Conservation (phyloP, 2,329 filamentous ascomycete species). For the Byssochlamys sp. region DNA sequence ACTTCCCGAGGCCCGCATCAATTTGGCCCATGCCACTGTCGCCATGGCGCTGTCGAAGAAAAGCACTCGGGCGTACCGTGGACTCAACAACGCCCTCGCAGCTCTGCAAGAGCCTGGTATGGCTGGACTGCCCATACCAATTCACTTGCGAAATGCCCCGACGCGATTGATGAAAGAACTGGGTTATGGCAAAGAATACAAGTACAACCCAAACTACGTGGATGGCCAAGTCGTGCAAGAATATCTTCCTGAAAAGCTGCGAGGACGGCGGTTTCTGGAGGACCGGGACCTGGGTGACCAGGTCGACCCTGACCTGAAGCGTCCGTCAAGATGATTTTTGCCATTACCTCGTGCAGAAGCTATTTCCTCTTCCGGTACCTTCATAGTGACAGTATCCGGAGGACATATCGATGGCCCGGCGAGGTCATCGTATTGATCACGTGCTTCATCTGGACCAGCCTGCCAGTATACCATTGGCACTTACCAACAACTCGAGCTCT, state of each 20-base stretch:
- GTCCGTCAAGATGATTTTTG: neutral
- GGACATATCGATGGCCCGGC: neutral
- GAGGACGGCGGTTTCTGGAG: slow-evolving; percentile 66
- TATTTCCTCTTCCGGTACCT: neutral
- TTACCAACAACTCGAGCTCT: neutral
- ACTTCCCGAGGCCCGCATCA: slow-evolving; percentile 81
- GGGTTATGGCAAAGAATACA: slow-evolving; percentile 83
- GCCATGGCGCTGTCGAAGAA: slow-evolving; percentile 74
- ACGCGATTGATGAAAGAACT: slow-evolving; percentile 88
- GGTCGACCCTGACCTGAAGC: slow-evolving; percentile 58
- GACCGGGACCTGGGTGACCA: slow-evolving; percentile 68
- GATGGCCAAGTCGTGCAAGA: slow-evolving; percentile 76
- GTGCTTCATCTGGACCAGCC: neutral
- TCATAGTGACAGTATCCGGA: neutral
- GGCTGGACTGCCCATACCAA: slow-evolving; percentile 68
- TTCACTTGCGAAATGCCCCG: slow-evolving; percentile 84
- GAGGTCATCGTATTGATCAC: neutral
- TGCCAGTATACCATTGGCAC: neutral
- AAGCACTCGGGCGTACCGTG: slow-evolving; percentile 76
- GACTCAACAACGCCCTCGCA: slow-evolving; percentile 66
- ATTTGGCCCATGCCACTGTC: slow-evolving; percentile 75
- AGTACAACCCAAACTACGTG: slow-evolving; percentile 86
- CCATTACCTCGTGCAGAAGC: neutral
- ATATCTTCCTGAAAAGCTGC: slow-evolving; percentile 72
- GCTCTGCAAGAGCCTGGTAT: slow-evolving; percentile 75